Percentiles rank a stretch among this genome's conserved stretches.
Evolutionary conservation across 176 grass and related monocot species (phyloP).

Genomic region (Bolboschoenus planiculmis): DNA sequence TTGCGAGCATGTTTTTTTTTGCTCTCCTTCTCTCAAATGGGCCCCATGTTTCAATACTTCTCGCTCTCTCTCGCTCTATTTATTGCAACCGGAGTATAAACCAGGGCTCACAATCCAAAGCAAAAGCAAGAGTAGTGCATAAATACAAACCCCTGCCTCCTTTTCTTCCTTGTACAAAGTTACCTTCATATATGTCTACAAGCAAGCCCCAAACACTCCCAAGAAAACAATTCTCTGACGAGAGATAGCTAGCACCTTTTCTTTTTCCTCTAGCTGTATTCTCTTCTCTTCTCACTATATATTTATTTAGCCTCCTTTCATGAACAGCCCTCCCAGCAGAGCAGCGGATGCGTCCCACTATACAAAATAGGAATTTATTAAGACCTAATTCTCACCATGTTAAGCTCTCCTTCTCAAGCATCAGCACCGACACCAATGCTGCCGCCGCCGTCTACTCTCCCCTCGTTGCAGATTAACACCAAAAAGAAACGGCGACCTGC

Average conservation of each 20-base stretch:
- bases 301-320: conserved; percentile 11
- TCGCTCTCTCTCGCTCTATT: conserved; percentile 3
- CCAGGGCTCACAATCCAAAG: not conserved
- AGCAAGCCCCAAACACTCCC: conserved; percentile 3
- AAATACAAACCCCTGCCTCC: conserved; percentile 9
- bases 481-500: conserved; percentile 85
- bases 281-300: not conserved
- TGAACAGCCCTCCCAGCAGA: not conserved
- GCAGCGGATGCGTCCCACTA: not conserved
- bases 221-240: conserved; percentile 23
- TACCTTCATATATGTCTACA: not conserved
- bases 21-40: not conserved
- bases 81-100: conserved; percentile 24
- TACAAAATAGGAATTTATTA: conserved; percentile 3
- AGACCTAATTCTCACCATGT: conserved; percentile 9
- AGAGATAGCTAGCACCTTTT: conserved; percentile 18
- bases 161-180: conserved; percentile 21
- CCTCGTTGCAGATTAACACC: not conserved
- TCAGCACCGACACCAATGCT: not conserved
- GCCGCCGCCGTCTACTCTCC: not conserved
- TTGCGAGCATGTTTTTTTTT: conserved; percentile 16
- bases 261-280: conserved; percentile 8
- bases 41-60: conserved; percentile 11
- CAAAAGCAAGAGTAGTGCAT: not conserved
- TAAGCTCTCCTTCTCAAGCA: not conserved